A percentile compares a stretch with the other conserved stretches of the same genome.
Evolutionary conservation across 768 basidiomycete species (phyloP).

Genomic region (Gyrodon lividus): DNA sequence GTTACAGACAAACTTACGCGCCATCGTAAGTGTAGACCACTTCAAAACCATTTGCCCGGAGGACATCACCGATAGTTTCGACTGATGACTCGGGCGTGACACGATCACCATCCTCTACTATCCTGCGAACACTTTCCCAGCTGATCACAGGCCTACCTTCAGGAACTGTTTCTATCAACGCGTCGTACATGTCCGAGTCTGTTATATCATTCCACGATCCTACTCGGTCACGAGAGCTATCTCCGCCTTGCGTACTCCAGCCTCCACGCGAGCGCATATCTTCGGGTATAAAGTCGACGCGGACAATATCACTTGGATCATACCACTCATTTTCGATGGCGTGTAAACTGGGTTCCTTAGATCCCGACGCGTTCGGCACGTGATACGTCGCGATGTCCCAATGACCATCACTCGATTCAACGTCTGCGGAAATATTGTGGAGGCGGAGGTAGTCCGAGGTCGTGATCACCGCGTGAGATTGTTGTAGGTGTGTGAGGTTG

Average conservation of each 20-base stretch:
- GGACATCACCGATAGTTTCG: constrained; percentile 30
- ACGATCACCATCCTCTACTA: constrained; percentile 20
- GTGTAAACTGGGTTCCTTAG: constrained; percentile 23
- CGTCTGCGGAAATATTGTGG: constrained; percentile 32
- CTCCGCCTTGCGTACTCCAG: constrained; percentile 21
- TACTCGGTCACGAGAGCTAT: constrained; percentile 11
- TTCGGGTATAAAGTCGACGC: constrained; percentile 37
- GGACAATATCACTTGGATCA: constrained; percentile 33
- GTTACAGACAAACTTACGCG: constrained; percentile 33
- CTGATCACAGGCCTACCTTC: constrained; percentile 15
- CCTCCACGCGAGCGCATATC: constrained; percentile 33
- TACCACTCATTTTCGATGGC: constrained; percentile 39
- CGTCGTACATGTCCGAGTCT: constrained; percentile 16
- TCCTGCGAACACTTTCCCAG: constrained; percentile 24
- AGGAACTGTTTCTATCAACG: constrained; percentile 16
- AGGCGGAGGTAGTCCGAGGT: constrained; percentile 43
- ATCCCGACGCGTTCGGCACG: constrained; percentile 15
- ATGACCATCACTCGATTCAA: constrained; percentile 37
- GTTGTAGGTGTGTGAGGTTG: constrained; percentile 40
- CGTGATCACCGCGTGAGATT: constrained; percentile 38
- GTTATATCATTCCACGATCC: constrained; percentile 22
- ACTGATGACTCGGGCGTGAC: constrained; percentile 23
- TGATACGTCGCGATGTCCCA: constrained; percentile 40
- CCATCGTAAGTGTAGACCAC: constrained; percentile 41
- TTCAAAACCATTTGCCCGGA: constrained; percentile 40